phyloP scores from a whole-genome alignment of 305 asterid genomes.

The Solanum chacoense region DNA sequence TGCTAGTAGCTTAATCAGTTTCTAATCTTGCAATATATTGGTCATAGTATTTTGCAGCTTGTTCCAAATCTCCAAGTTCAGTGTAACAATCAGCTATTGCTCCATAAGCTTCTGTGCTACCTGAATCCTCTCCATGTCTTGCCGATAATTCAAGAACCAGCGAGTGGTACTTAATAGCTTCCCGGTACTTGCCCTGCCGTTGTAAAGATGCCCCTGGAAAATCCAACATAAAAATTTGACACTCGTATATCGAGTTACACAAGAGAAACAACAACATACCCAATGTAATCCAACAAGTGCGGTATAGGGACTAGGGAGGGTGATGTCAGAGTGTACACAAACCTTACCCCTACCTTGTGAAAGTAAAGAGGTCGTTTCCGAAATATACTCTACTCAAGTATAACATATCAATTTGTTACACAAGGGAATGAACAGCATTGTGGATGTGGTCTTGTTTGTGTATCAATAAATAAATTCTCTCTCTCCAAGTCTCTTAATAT shows the following conservation, averaged over 20 bases:
- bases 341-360: not conserved
- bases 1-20: constrained; percentile 37
- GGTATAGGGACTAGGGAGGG: not conserved
- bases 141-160: constrained; percentile 73
- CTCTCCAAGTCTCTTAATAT: not conserved
- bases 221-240: not conserved
- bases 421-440: not conserved
- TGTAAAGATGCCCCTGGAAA: constrained; percentile 84
- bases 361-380: not conserved
- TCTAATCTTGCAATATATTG: constrained; percentile 84
- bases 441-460: not conserved
- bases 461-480: not conserved
- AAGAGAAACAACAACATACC: not conserved
- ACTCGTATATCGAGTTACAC: not conserved
- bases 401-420: not conserved
- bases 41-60: constrained; percentile 85
- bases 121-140: constrained; percentile 86
- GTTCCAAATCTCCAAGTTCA: constrained; percentile 86
- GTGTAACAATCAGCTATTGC: constrained; percentile 98
- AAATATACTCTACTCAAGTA: not conserved
- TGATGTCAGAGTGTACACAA: not conserved
- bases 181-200: constrained; percentile 81
- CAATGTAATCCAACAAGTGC: not conserved
- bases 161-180: constrained; percentile 76
- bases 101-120: constrained; percentile 89